phyloP scores from a whole-genome alignment of 2,329 filamentous ascomycete genomes.

The Aaosphaeria pasadenensis region DNA sequence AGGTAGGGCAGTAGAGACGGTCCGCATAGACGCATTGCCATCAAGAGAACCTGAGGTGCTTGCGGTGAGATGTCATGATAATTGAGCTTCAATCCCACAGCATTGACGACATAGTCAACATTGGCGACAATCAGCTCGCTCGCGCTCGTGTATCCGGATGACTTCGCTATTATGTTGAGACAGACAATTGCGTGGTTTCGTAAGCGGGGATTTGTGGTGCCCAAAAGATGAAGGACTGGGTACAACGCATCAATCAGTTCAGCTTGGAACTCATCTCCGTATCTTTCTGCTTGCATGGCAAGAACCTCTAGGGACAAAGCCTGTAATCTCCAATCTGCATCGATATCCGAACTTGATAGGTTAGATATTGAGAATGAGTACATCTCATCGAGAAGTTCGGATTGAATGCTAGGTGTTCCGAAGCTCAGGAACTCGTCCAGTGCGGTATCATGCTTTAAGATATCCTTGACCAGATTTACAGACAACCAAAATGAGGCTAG shows the following conservation, averaged over 20 bases:
- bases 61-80: constrained; percentile 90
- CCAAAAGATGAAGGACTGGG: constrained; percentile 83
- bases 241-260: constrained; percentile 92
- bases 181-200: constrained; percentile 80
- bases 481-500: constrained; percentile 79
- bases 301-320: constrained; percentile 79
- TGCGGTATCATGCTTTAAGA: constrained; percentile 50
- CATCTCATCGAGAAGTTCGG: constrained; percentile 56
- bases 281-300: constrained; percentile 68
- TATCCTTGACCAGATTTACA: constrained; percentile 65
- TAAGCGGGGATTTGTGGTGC: constrained; percentile 64
- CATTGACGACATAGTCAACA: constrained; percentile 94
- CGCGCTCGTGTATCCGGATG: constrained; percentile 72
- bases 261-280: constrained; percentile 67
- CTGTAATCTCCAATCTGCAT: constrained; percentile 67
- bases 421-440: constrained; percentile 67
- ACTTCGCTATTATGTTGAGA: constrained; percentile 72
- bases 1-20: constrained; percentile 79
- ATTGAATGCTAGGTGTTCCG: constrained; percentile 24
- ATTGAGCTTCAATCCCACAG: constrained; percentile 83
- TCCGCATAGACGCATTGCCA: constrained; percentile 91
- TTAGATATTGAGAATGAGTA: constrained; percentile 66
- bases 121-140: constrained; percentile 83
- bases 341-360: constrained; percentile 45
- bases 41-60: constrained; percentile 82